Evolutionary conservation across 2,329 filamentous ascomycete genomes (phyloP).

Genomic region (Ophiobolus disseminans): DNA sequence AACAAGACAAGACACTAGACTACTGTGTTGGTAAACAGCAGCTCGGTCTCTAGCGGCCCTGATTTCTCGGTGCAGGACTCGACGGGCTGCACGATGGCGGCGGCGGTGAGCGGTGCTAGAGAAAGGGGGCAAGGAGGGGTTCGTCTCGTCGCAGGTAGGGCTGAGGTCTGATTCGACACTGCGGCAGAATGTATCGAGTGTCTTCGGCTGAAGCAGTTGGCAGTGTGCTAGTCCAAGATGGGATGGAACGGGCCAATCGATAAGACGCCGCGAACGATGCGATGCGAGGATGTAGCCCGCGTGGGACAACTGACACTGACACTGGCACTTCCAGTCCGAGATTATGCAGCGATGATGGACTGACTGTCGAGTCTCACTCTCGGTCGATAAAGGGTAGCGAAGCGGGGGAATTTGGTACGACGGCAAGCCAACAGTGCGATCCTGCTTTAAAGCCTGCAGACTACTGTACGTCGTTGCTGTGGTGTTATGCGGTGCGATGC

Average conservation of each 20-base stretch:
- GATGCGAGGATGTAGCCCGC: constrained; percentile 5
- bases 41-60: too few species aligned
- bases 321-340: constrained; percentile 2
- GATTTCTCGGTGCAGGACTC: too few species aligned
- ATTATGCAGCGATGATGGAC: constrained; percentile 1
- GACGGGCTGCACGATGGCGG: background rate
- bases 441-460: constrained; percentile 6
- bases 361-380: too few species aligned
- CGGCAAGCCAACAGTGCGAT: too few species aligned
- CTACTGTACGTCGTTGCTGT: background rate
- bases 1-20: too few species aligned
- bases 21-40: constrained; percentile 17
- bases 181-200: constrained; percentile 26
- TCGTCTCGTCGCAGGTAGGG: constrained; percentile 16
- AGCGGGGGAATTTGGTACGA: constrained; percentile 8
- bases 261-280: constrained; percentile 9
- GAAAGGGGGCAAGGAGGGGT: constrained; percentile 14
- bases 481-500: background rate
- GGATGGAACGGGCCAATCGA: constrained; percentile 18
- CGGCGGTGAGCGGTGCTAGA: constrained; percentile 6
- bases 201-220: constrained; percentile 25
- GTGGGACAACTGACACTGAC: constrained; percentile 18
- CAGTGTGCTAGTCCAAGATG: constrained; percentile 13
- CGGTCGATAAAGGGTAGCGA: too few species aligned
- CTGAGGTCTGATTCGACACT: constrained; percentile 35